Evolutionary conservation across 73 alveolate species (phyloP).

Genomic region (Loxodes magnus): DNA sequence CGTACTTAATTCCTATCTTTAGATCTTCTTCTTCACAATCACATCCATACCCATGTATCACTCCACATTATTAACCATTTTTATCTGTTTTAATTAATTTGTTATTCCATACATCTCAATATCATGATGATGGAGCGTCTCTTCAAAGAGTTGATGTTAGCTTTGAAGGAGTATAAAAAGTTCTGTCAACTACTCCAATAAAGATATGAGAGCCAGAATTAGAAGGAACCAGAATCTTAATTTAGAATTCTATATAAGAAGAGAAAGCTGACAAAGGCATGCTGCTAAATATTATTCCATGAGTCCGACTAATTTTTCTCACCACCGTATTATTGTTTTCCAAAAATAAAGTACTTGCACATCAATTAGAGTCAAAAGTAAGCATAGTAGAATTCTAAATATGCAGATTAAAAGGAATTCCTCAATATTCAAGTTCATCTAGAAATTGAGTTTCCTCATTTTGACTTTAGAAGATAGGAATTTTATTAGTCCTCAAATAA

Average conservation of each 20-base stretch:
- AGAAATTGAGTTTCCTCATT: constrained; percentile 37
- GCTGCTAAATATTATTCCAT: constrained; percentile 67
- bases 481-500: constrained; percentile 46
- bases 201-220: constrained; percentile 55
- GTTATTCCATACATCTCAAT: constrained; percentile 81
- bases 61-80: constrained; percentile 51
- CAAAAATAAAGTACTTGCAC: constrained; percentile 53
- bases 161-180: constrained; percentile 35
- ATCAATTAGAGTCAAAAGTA: constrained; percentile 60
- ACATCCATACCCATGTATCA: constrained; percentile 71
- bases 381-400: constrained; percentile 22
- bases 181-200: constrained; percentile 65
- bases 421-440: constrained; percentile 77
- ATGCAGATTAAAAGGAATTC: constrained; percentile 40
- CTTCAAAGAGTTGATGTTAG: constrained; percentile 65
- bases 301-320: constrained; percentile 39
- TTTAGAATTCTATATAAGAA: constrained; percentile 64
- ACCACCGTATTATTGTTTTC: constrained; percentile 23
- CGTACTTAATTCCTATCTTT: constrained; percentile 61
- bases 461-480: constrained; percentile 49
- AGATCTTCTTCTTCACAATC: constrained; percentile 63
- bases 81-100: constrained; percentile 65
- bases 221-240: constrained; percentile 42
- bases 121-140: constrained; percentile 63
- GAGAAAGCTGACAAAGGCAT: constrained; percentile 34